These are phyloP conservation scores for Lactarius quietus DNA, from an alignment of 768 basidiomycete species.

Conservation along the genomic window DNA sequence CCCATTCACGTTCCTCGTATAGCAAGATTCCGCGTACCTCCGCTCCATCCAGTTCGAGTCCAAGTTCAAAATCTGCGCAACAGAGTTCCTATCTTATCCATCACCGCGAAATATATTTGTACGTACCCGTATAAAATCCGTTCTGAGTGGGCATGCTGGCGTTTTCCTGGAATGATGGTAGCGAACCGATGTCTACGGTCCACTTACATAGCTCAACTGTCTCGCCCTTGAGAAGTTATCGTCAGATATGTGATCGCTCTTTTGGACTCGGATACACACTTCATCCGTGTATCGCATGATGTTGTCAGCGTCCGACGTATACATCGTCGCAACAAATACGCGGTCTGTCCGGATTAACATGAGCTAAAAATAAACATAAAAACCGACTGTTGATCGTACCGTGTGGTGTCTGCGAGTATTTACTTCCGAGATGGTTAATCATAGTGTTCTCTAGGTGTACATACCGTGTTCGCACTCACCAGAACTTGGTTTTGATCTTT, in stretches of 20 bases:
- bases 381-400: slow-evolving; percentile 36
- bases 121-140: slow-evolving; percentile 78
- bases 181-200: slow-evolving; percentile 76
- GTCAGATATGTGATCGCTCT: slow-evolving; percentile 4
- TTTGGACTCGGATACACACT: slow-evolving; percentile 33
- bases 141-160: slow-evolving; percentile 50
- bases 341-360: slow-evolving; percentile 48
- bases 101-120: background rate
- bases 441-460: background rate
- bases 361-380: slow-evolving; percentile 14
- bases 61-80: slow-evolving; percentile 72
- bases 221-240: slow-evolving; percentile 47
- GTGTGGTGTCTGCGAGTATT: slow-evolving; percentile 59
- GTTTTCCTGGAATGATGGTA: slow-evolving; percentile 76
- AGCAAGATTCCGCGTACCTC: slow-evolving; percentile 81
- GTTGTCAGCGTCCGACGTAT: slow-evolving; percentile 69
- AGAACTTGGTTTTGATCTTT: slow-evolving; percentile 77
- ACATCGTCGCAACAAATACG: slow-evolving; percentile 77
- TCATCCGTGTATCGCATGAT: slow-evolving; percentile 85
- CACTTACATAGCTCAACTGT: slow-evolving; percentile 75
- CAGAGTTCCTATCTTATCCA: background rate
- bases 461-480: slow-evolving; percentile 46
- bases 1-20: slow-evolving; percentile 76
- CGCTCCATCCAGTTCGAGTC: slow-evolving; percentile 78
- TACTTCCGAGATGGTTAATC: slow-evolving; percentile 41